A percentile compares a stretch with the other conserved stretches of the same genome.
phyloP scores from a whole-genome alignment of 2,329 filamentous ascomycete species.

The Cladophialophora psammophila region DNA sequence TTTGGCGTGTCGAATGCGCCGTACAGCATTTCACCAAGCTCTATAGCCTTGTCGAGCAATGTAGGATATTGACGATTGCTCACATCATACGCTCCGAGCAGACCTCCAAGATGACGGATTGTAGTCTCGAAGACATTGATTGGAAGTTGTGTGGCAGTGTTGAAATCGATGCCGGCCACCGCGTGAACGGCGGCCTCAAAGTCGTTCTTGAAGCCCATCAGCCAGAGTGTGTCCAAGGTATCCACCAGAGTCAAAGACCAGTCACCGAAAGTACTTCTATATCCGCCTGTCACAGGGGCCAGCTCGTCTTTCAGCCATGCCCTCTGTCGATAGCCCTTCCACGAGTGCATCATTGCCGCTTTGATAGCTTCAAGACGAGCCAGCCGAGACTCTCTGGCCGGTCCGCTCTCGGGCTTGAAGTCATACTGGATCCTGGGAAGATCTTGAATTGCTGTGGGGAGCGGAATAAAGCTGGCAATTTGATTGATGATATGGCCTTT shows the following conservation, averaged over 20 bases:
- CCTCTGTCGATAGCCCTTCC: constrained; percentile 65
- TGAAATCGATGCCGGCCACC: constrained; percentile 68
- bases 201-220: constrained; percentile 71
- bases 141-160: constrained; percentile 51
- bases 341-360: constrained; percentile 62
- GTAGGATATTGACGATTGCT: constrained; percentile 59
- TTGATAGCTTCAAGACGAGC: constrained; percentile 55
- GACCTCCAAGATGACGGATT: constrained; percentile 50
- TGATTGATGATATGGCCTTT: constrained; percentile 22
- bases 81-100: constrained; percentile 48
- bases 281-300: constrained; percentile 61
- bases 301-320: constrained; percentile 72
- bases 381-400: constrained; percentile 20
- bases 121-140: constrained; percentile 52
- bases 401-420: constrained; percentile 21
- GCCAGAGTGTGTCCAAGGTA: constrained; percentile 72
- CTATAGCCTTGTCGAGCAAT: constrained; percentile 49
- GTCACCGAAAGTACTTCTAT: constrained; percentile 66
- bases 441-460: constrained; percentile 24
- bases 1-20: constrained; percentile 59
- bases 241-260: constrained; percentile 73
- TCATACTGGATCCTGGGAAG: constrained; percentile 37
- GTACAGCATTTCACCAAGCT: constrained; percentile 55
- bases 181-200: constrained; percentile 69
- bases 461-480: constrained; percentile 27